Percentiles rank a stretch among this genome's conserved stretches.
phyloP scores from a whole-genome alignment of 768 basidiomycete genomes.

The Naganishia kalamii region DNA sequence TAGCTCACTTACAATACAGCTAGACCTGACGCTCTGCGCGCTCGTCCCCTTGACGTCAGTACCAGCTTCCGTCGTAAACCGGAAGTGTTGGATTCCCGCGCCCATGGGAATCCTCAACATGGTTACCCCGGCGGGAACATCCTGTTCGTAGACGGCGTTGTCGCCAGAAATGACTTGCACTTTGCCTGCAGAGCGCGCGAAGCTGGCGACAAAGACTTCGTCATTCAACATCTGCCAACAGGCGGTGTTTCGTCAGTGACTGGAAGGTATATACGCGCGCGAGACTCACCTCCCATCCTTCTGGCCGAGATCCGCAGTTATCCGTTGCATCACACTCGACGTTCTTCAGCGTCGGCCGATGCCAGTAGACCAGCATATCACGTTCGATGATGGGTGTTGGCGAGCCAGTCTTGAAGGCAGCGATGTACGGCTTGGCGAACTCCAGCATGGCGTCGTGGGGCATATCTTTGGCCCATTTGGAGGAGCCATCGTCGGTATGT shows the following conservation, averaged over 20 bases:
- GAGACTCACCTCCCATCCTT: constrained; percentile 38
- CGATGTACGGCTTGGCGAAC: constrained; percentile 44
- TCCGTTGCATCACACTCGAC: constrained; percentile 43
- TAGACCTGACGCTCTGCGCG: neutral
- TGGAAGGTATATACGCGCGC: neutral
- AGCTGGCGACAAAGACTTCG: constrained; percentile 41
- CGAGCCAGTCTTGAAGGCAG: constrained; percentile 41
- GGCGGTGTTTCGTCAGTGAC: neutral
- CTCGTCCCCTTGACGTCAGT: neutral
- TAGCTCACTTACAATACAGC: constrained; percentile 7
- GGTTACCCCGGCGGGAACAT: constrained; percentile 36
- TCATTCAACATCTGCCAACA: constrained; percentile 31
- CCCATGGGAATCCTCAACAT: constrained; percentile 40
- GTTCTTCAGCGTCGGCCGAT: constrained; percentile 41
- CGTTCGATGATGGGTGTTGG: constrained; percentile 31
- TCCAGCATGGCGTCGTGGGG: constrained; percentile 43
- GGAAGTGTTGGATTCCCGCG: constrained; percentile 37
- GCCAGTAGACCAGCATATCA: constrained; percentile 44
- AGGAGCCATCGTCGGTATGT: constrained; percentile 43
- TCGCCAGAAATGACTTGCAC: constrained; percentile 41
- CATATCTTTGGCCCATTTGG: constrained; percentile 39
- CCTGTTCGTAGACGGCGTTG: constrained; percentile 27
- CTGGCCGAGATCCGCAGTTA: constrained; percentile 38
- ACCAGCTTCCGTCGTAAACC: constrained; percentile 25
- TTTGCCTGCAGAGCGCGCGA: constrained; percentile 35